Conservation (phyloP, 331 rosid species). For the Dryas integrifolia region DNA sequence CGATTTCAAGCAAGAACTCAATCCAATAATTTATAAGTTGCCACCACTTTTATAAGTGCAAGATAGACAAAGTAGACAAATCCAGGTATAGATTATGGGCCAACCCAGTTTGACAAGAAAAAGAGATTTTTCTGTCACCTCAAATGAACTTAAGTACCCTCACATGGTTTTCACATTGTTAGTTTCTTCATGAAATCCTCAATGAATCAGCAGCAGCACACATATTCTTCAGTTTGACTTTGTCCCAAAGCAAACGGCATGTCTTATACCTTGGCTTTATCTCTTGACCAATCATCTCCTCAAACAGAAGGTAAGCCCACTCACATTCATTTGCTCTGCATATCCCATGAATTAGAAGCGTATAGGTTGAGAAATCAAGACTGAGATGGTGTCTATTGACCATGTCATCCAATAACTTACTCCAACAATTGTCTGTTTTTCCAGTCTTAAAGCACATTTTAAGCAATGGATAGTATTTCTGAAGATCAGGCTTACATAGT, state of each 20-base stretch:
- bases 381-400: slow-evolving; percentile 59
- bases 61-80: too few species aligned
- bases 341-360: slow-evolving; percentile 77
- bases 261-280: slow-evolving; percentile 63
- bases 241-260: slow-evolving; percentile 72
- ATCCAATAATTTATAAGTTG: too few species aligned
- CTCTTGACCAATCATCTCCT: slow-evolving; percentile 70
- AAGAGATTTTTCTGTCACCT: too few species aligned
- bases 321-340: slow-evolving; percentile 64
- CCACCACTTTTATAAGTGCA: too few species aligned
- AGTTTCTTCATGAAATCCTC: slow-evolving; percentile 56
- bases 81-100: too few species aligned
- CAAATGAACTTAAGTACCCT: too few species aligned
- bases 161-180: background rate
- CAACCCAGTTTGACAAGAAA: too few species aligned
- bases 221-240: slow-evolving; percentile 59
- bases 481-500: slow-evolving; percentile 70
- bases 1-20: too few species aligned
- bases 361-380: slow-evolving; percentile 71
- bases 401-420: slow-evolving; percentile 63
- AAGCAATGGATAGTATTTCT: slow-evolving; percentile 76
- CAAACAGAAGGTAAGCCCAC: slow-evolving; percentile 62
- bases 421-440: slow-evolving; percentile 37
- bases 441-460: slow-evolving; percentile 68
- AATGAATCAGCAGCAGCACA: slow-evolving; percentile 57